A percentile compares a stretch with the other conserved stretches of the same genome.
Conservation (phyloP, 192 early-diverging fungal genomes). For the Cladochytrium replicatum region DNA sequence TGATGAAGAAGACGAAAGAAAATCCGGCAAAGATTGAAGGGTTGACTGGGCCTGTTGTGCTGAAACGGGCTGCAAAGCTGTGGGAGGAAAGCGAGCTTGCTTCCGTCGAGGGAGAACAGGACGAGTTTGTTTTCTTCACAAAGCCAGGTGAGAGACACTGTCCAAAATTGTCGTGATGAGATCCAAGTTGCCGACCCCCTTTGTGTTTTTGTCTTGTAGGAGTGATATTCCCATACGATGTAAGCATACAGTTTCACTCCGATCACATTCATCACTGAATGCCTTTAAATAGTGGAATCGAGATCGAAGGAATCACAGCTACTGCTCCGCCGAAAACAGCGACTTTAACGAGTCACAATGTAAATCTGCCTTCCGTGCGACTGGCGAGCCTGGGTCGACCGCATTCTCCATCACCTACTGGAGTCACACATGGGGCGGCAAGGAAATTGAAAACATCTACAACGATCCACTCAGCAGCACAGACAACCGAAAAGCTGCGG, state of each 20-base stretch:
- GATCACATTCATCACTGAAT: background rate
- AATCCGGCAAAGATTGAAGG: slow-evolving; percentile 13
- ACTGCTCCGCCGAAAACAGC: slow-evolving; percentile 2
- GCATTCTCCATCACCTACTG: slow-evolving; percentile 18
- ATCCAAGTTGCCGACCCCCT: background rate
- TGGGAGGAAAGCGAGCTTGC: background rate
- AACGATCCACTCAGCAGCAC: too few species aligned
- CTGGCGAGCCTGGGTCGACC: background rate
- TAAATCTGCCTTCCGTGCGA: background rate
- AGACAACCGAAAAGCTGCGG: too few species aligned
- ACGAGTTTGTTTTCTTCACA: background rate
- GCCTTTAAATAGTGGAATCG: slow-evolving; percentile 5
- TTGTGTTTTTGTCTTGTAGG: too few species aligned
- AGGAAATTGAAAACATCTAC: too few species aligned
- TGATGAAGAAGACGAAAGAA: slow-evolving; percentile 3
- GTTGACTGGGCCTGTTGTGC: slow-evolving; percentile 19
- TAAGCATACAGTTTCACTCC: background rate
- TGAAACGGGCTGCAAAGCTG: slow-evolving; percentile 6
- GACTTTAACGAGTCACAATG: slow-evolving; percentile 6
- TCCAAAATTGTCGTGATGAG: background rate
- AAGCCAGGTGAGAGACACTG: background rate
- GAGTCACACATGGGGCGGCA: slow-evolving; percentile 13
- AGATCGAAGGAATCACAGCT: background rate
- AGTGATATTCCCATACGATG: background rate
- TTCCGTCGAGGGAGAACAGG: background rate